Conservation (phyloP, 768 basidiomycete genomes). For the Mycena indigotica region DNA sequence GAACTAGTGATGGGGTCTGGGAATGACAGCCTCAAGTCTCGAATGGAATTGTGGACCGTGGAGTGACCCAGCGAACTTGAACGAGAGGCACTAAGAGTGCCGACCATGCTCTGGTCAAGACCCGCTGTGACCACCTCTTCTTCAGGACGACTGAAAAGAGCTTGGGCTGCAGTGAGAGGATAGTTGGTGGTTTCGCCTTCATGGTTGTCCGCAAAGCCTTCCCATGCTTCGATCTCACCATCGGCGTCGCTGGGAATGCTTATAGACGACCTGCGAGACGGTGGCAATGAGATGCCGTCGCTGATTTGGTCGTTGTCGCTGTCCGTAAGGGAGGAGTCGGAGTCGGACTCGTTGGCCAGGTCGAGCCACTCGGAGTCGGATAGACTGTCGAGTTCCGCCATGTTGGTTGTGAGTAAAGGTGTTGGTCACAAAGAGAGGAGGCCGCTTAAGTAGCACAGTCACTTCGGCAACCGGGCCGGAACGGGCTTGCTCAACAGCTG, state of each 20-base stretch:
- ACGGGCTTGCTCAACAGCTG: not conserved
- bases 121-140: conserved; percentile 73
- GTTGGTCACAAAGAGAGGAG: not conserved
- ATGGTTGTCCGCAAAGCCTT: conserved; percentile 62
- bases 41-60: conserved; percentile 61
- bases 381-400: conserved; percentile 64
- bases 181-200: conserved; percentile 24
- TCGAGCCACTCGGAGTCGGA: conserved; percentile 89
- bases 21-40: conserved; percentile 79
- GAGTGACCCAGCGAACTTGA: conserved; percentile 59
- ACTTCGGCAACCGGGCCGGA: not conserved
- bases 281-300: conserved; percentile 46
- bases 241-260: conserved; percentile 70
- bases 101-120: conserved; percentile 81
- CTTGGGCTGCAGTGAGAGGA: conserved; percentile 34
- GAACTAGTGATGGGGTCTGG: conserved; percentile 82
- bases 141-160: conserved; percentile 38
- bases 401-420: conserved; percentile 33
- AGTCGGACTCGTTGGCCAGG: conserved; percentile 70
- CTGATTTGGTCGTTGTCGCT: conserved; percentile 67
- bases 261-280: conserved; percentile 69
- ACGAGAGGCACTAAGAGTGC: conserved; percentile 76
- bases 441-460: conserved; percentile 1
- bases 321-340: conserved; percentile 54
- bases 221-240: conserved; percentile 76